Percentiles rank a stretch among this genome's conserved stretches.
phyloP scores from a whole-genome alignment of 441 rosid species.

The Populus hybrid region DNA sequence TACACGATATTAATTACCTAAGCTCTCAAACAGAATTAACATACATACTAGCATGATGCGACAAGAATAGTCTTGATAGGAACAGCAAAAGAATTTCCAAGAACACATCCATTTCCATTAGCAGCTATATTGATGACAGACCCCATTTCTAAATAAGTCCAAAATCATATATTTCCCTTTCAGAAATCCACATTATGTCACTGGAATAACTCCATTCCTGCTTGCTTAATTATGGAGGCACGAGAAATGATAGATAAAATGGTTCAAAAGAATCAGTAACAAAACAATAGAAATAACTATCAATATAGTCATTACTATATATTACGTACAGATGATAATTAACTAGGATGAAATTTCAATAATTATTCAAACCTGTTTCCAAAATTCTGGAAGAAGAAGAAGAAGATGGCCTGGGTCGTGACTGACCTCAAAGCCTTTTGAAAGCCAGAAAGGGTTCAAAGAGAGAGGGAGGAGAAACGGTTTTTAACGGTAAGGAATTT shows the following conservation, averaged over 20 bases:
- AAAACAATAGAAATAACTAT: too few species aligned
- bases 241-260: background rate
- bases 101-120: conserved; percentile 41
- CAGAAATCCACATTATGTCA: background rate
- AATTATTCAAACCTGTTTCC: too few species aligned
- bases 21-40: background rate
- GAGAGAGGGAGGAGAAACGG: background rate
- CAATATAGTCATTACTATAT: too few species aligned
- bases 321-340: too few species aligned
- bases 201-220: background rate
- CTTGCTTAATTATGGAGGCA: background rate
- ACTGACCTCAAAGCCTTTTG: background rate
- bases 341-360: too few species aligned
- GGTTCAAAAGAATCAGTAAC: background rate
- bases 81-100: conserved; percentile 51
- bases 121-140: conserved; percentile 47
- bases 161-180: background rate
- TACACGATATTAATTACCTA: background rate
- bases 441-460: background rate
- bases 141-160: conserved; percentile 34
- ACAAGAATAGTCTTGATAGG: conserved; percentile 62
- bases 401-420: background rate
- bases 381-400: too few species aligned
- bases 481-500: background rate
- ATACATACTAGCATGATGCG: conserved; percentile 56